Base-by-base conservation (phyloP, 148 eudicot genomes). In the Arbutus unedo region DNA sequence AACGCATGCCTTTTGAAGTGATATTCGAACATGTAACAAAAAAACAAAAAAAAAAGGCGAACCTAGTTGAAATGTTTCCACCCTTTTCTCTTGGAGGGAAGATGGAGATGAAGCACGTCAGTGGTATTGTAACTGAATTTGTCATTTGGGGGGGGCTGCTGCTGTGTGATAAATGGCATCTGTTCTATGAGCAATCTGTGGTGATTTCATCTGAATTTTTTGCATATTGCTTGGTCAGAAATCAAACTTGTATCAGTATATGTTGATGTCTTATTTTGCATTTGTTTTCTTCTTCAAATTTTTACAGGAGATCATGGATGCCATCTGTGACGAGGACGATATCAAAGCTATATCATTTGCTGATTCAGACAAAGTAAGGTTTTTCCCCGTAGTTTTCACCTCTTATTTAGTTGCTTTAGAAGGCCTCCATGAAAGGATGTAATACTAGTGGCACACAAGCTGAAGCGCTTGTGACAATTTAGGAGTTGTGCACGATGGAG, bases 271-370 rank as follows among this genome's bases (percentile, higher is more conserved):
- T n/a, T 31, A 60, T 60, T 60, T 19, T 47, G 66, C 23, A 41
- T 54, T n/a, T 4, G 45, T n/a, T 74, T 23, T 83, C 74, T 85
- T 83, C 75, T 80, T 87, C 10, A 43, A 43, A 19, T 64, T 83
- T 53, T 45, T 54, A 78, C 94, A 96, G 99, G 99, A 94, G 59
- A 87, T 85, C 85, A 98, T 96, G 74, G 93, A 96, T 90, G 96
- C 97, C 66, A 94, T 96, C 16, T 96, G 99, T 85, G 99, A 96
- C 82, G 94, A 94, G 85, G 97, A 94, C 3, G 92, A 89, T 88
- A 94, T 96, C 72, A 93, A 92, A 82, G 97, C 98, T 81, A 85
- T 96, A 82, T 94, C 99, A 78, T 96, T 96, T 93, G 98, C 94
- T 87, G 98, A 98, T 81, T 93, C 99, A 82, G 93, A 96, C 86